Conservation (phyloP, 169 alveolate species). For the Plasmodium reichenowi region DNA sequence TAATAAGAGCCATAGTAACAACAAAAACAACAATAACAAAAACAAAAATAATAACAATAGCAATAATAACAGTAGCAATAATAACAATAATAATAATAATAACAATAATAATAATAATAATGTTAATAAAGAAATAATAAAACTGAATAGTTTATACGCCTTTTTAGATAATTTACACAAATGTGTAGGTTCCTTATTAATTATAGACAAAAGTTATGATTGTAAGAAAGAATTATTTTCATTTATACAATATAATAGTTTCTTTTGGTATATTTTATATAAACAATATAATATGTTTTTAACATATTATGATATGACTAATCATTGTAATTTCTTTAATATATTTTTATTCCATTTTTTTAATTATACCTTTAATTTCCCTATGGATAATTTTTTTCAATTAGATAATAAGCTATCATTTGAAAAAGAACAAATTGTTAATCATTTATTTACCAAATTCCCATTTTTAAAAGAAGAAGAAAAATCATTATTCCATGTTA, state of each 20-base stretch:
- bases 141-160: slow-evolving; percentile 20
- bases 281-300: slow-evolving; percentile 63
- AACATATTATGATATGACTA: slow-evolving; percentile 47
- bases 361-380: slow-evolving; percentile 72
- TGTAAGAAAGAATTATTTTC: slow-evolving; percentile 40
- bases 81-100: too few species aligned
- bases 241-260: slow-evolving; percentile 51
- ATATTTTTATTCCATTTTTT: slow-evolving; percentile 41
- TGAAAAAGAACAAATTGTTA: slow-evolving; percentile 4
- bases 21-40: too few species aligned
- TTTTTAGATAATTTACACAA: slow-evolving; percentile 36
- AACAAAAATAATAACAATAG: too few species aligned
- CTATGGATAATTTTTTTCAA: slow-evolving; percentile 66
- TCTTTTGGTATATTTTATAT: slow-evolving; percentile 60
- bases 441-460: slow-evolving; percentile 14
- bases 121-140: slow-evolving; percentile 18
- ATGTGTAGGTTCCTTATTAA: slow-evolving; percentile 30
- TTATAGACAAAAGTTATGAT: slow-evolving; percentile 33
- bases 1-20: too few species aligned
- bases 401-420: slow-evolving; percentile 26
- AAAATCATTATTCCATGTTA: slow-evolving; percentile 17
- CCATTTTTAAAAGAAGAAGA: slow-evolving; percentile 45
- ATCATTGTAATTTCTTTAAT: slow-evolving; percentile 55
- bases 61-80: too few species aligned
- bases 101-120: too few species aligned